phyloP scores from a whole-genome alignment of 371 early-diverging fungal species.

The Gilbertella persicaria region DNA sequence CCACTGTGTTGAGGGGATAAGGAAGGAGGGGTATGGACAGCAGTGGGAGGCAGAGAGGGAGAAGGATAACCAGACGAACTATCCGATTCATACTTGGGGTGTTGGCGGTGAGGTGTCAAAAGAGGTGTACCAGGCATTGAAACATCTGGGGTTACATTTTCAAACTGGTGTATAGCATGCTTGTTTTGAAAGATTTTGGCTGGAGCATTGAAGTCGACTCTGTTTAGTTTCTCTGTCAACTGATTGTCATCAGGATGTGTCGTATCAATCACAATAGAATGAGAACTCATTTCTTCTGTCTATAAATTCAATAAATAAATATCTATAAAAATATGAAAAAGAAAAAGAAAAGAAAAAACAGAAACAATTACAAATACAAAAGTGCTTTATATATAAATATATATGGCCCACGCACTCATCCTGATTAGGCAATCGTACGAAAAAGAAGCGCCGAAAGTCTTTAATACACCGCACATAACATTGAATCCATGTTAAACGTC shows the following conservation, averaged over 20 bases:
- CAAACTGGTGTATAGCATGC: slow-evolving; percentile 33
- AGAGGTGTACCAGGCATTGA: slow-evolving; percentile 33
- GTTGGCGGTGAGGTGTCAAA: slow-evolving; percentile 10
- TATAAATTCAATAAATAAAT: not conserved
- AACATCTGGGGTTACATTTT: slow-evolving; percentile 35
- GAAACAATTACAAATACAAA: not conserved
- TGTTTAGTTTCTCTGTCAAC: slow-evolving; percentile 16
- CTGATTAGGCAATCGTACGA: not conserved
- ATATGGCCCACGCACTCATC: slow-evolving; percentile 1
- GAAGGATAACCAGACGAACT: slow-evolving; percentile 13
- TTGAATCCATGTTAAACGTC: no score
- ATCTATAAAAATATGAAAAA: slow-evolving; percentile 1
- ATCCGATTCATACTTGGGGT: slow-evolving; percentile 13
- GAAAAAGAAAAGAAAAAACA: slow-evolving; percentile 1
- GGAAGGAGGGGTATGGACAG: slow-evolving; percentile 22
- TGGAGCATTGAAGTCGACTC: slow-evolving; percentile 40
- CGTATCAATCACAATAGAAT: slow-evolving; percentile 16
- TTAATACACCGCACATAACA: no score
- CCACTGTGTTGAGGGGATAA: slow-evolving; percentile 20
- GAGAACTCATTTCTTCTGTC: slow-evolving; percentile 4
- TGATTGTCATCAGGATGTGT: slow-evolving; percentile 8
- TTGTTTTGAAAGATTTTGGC: slow-evolving; percentile 41
- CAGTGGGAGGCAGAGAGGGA: slow-evolving; percentile 19
- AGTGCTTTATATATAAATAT: not conserved
- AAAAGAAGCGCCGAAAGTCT: not conserved